Percentiles rank a stretch among this genome's conserved stretches.
Conservation (phyloP, 805 yeast genomes). For the Starmerella ratchasimensis region DNA sequence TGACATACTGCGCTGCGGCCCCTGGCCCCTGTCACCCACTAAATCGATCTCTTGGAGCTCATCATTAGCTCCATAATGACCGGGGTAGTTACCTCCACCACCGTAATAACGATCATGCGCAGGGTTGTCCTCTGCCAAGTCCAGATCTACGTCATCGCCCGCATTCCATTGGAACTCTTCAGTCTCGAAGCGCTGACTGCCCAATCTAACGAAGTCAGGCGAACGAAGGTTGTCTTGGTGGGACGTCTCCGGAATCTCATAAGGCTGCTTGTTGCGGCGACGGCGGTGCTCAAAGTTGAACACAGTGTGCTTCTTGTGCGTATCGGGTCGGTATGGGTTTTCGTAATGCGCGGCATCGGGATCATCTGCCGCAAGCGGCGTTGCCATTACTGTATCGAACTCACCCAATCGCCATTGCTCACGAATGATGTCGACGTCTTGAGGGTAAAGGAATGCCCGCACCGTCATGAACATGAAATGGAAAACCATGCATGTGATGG, state of each 20-base stretch:
- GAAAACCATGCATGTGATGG: conserved; percentile 45
- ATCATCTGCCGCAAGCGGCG: conserved; percentile 22
- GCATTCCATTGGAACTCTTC: conserved; percentile 17
- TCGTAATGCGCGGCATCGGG: conserved; percentile 23
- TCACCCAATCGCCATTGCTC: conserved; percentile 44
- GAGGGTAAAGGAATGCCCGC: conserved; percentile 42
- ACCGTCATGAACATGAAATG: conserved; percentile 43
- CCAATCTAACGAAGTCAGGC: conserved; percentile 20
- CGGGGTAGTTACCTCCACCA: too few species aligned
- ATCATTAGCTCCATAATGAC: too few species aligned
- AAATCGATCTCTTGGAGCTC: neutral
- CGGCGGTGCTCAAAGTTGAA: conserved; percentile 10
- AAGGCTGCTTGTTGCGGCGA: conserved; percentile 12
- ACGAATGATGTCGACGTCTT: conserved; percentile 57
- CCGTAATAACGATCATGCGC: too few species aligned
- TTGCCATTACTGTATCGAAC: conserved; percentile 28
- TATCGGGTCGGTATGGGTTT: conserved; percentile 21
- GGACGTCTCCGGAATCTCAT: conserved; percentile 16
- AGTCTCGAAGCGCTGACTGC: conserved; percentile 10
- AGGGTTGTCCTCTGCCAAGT: too few species aligned
- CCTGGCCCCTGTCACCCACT: too few species aligned
- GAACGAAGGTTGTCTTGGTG: conserved; percentile 17
- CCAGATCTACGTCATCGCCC: neutral
- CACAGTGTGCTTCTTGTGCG: conserved; percentile 6
- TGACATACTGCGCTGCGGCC: neutral